phyloP scores from a whole-genome alignment of 2,329 filamentous ascomycete species.

The Nemania serpens region DNA sequence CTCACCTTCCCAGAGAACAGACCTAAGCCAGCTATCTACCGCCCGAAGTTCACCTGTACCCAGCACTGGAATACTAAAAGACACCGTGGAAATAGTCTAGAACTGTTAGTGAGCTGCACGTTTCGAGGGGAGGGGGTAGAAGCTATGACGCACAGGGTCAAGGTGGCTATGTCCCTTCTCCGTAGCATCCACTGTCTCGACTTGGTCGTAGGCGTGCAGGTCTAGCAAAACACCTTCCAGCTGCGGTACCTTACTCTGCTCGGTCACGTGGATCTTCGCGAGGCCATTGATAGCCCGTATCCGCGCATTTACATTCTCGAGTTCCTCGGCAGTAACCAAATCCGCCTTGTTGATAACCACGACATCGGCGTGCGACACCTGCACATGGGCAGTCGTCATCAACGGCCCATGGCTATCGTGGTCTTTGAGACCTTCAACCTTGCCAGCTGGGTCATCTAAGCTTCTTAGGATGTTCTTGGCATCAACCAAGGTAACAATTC shows the following conservation, averaged over 20 bases:
- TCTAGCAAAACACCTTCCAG: slow-evolving; percentile 88
- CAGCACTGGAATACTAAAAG: slow-evolving; percentile 69
- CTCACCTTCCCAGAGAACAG: slow-evolving; percentile 79
- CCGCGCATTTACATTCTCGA: slow-evolving; percentile 70
- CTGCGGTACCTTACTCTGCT: slow-evolving; percentile 76
- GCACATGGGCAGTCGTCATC: slow-evolving; percentile 90
- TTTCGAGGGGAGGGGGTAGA: background rate
- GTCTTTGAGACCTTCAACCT: slow-evolving; percentile 57
- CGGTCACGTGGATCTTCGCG: slow-evolving; percentile 81
- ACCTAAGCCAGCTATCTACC: slow-evolving; percentile 82
- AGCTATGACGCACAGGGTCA: slow-evolving; percentile 68
- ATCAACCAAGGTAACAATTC: slow-evolving; percentile 94
- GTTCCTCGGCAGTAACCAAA: slow-evolving; percentile 71
- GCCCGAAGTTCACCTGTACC: slow-evolving; percentile 58
- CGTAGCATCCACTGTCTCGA: slow-evolving; percentile 72
- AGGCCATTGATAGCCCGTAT: slow-evolving; percentile 87
- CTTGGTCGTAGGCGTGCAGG: slow-evolving; percentile 87
- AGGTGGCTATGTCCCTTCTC: slow-evolving; percentile 86
- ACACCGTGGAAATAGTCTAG: slow-evolving; percentile 82
- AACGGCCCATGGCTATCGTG: slow-evolving; percentile 63
- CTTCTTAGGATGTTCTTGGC: slow-evolving; percentile 87
- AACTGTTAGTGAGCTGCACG: slow-evolving; percentile 26
- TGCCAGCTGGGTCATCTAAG: slow-evolving; percentile 72
- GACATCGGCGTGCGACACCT: slow-evolving; percentile 96
- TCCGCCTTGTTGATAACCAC: slow-evolving; percentile 94